Base-by-base conservation (phyloP, 139 green algal genomes). In the Trebouxia sp. region DNA sequence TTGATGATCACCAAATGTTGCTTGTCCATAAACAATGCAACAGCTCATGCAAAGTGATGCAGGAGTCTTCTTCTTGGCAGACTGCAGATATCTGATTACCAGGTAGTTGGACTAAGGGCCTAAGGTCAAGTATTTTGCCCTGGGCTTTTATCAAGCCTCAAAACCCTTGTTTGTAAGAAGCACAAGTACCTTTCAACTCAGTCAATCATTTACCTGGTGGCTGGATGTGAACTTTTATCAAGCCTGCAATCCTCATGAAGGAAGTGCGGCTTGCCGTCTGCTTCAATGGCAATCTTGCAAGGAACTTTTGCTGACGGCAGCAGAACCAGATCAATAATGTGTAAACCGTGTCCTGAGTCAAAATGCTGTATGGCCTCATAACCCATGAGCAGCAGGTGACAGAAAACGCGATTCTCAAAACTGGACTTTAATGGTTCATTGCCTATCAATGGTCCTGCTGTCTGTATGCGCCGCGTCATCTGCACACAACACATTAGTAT, bases 221-320 rank as follows among this genome's bases (percentile, higher is more conserved):
- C 62, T 30, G 3, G 32, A 24, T 45, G 32, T 7, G 35, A 12
- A 11, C 8, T 22, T 8, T 72, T 72, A 10, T 72, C 32, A 2
- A 72, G 62, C n/a, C 62, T 35, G 62, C 5, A 72, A 22, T 72
- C 62, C 62, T 72, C 62, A 45, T 45, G 15, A 32, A 72, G 24
- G 32, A 45, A 72, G 15, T 72, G 62, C 6, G 32, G n/a, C 11
- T 12, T 4, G 14, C 62, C 62, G 28, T 72, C 62, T 45, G 62
- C 62, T 37, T 72, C 62, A 39, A 72, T 37, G 20, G 62, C 62
- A 43, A 72, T 24, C 62, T 72, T 72, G 62, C 62, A 72, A 0
- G 62, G 62, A 32, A 72, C n/a, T 12, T 72, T 72, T 17, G 14
- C 10, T 72, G 42, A 35, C 1, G 62, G 62, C 17, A 45, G 62